A percentile compares a stretch with the other conserved stretches of the same genome.
These are phyloP conservation scores for Talaromyces nanjingensis DNA, from an alignment of 495 filamentous ascomycete species.

Conservation along the genomic window DNA sequence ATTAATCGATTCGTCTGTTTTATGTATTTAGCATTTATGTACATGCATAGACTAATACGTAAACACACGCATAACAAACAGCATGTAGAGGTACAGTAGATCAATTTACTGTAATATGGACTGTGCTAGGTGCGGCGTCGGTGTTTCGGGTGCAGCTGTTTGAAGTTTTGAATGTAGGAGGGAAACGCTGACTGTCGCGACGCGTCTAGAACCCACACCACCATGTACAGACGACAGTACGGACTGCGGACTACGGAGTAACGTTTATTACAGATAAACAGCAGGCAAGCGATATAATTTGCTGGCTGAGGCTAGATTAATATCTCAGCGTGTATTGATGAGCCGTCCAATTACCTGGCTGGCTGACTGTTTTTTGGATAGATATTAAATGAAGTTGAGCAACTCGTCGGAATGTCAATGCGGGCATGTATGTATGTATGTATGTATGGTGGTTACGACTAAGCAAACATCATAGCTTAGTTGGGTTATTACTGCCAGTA, in stretches of 20 bases:
- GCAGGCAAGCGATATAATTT: neutral
- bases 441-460: neutral
- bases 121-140: neutral
- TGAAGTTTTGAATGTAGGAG: neutral
- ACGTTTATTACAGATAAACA: neutral
- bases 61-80: neutral
- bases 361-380: neutral
- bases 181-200: neutral
- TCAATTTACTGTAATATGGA: neutral
- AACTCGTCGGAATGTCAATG: neutral
- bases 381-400: neutral
- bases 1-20: neutral
- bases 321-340: neutral
- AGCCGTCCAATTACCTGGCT: neutral
- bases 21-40: neutral
- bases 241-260: neutral
- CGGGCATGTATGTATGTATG: neutral
- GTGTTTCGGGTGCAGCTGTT: neutral
- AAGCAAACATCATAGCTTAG: neutral
- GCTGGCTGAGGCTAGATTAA: neutral
- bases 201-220: conserved; percentile 1
- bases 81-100: neutral
- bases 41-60: neutral
- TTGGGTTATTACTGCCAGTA: neutral
- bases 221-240: neutral